phyloP scores from a whole-genome alignment of 2,329 filamentous ascomycete species.

The Coniella vitis region DNA sequence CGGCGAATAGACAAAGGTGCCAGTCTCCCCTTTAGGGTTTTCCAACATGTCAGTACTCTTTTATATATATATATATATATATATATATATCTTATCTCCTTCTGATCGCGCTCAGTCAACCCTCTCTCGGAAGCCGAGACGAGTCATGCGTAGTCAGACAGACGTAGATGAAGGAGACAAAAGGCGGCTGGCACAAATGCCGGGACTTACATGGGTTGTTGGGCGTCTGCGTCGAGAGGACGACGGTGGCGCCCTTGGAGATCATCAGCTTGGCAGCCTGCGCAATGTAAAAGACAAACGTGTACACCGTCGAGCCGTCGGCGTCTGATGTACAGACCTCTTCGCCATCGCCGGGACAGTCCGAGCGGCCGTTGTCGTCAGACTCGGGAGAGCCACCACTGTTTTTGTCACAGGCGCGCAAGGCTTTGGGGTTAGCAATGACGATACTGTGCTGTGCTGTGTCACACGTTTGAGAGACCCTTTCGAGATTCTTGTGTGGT shows the following conservation, averaged over 20 bases:
- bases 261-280: constrained; percentile 25
- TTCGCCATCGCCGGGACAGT: constrained; percentile 45
- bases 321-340: constrained; percentile 41
- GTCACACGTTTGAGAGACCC: too few species aligned
- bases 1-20: constrained; percentile 37
- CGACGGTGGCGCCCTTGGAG: constrained; percentile 52
- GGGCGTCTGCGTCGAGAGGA: constrained; percentile 52
- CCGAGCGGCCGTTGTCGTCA: constrained; percentile 53
- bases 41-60: not conserved
- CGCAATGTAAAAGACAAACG: constrained; percentile 24
- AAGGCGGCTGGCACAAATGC: too few species aligned
- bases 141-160: too few species aligned
- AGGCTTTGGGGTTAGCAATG: too few species aligned
- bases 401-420: too few species aligned
- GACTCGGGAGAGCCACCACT: constrained; percentile 45
- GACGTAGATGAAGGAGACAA: too few species aligned
- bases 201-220: constrained; percentile 43
- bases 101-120: too few species aligned
- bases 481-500: too few species aligned
- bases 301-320: constrained; percentile 25
- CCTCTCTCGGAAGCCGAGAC: too few species aligned
- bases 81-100: too few species aligned
- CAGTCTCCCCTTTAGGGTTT: constrained; percentile 43
- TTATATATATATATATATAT: too few species aligned
- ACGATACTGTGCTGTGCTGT: too few species aligned